Evolutionary conservation across 805 yeast species (phyloP), one percentile per base, ranked within the genome.

Genomic region (Barnettozyma botsteinii): DNA sequence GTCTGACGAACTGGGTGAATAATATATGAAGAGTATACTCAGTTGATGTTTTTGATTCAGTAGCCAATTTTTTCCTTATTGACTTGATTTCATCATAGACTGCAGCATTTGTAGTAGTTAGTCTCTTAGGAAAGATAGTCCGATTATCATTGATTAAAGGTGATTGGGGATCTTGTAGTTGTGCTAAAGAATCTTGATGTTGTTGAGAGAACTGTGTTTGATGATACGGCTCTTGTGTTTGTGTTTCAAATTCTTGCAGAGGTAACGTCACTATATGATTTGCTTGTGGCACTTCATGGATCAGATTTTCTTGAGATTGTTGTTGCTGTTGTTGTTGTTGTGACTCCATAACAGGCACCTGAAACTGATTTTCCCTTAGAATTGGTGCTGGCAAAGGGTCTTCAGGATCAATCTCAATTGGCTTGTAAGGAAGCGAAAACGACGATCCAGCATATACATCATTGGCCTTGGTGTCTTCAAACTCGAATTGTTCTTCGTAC

Each of bases 21-120:
- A 94, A 72, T 20, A 94, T 88, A 60, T 94, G 97, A 39, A 94
- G 66, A 0, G 98, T 93, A 57, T 93, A 93, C 53, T 89, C 97
- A 0, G 91, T 81, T 0, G 89, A 85, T 21, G 82, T 72, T 54
- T 82, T 79, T 57, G 73, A 67, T 43, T 80, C 85, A 0, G 82
- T 61, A 3, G 70, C 72, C 47, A 67, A 43, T 29, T 57, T 57
- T 41, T 61, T 67, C 38, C 73, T 58, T 36, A 64, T 45, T 5
- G 43, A 43, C 18, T 37, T 46, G 10, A 55, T 49, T 34, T 56
- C 56, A 26, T 52, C 55, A 6, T 48, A 36, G 5, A 53, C 43
- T 0, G 51, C 26, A 22, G 35, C 47, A 26, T 49, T 53, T 3
- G 57, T 51, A 2, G 56, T 40, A 1, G 52, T 43, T 3, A 50